A percentile compares a stretch with the other conserved stretches of the same genome.
Conservation (phyloP, 345 rosid genomes). For the Limnanthes douglasii region DNA sequence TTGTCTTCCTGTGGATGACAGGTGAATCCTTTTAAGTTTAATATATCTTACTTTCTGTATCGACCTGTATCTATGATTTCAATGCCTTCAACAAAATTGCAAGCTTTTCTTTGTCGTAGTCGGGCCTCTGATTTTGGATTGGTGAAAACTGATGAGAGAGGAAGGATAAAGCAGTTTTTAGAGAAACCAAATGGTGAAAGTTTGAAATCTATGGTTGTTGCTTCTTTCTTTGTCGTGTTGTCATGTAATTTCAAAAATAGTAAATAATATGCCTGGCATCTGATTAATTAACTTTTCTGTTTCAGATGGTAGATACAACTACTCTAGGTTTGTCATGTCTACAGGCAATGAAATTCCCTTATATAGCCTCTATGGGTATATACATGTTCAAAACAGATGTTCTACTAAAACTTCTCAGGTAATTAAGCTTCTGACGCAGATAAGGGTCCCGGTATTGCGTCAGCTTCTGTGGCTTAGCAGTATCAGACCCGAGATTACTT, state of each 20-base stretch:
- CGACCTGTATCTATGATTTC: neutral
- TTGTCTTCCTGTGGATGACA: slow-evolving; percentile 44
- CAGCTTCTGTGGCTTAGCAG: neutral
- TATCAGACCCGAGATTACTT: neutral
- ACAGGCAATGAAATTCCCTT: slow-evolving; percentile 41
- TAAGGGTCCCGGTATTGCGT: neutral
- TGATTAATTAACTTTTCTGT: slow-evolving; percentile 3
- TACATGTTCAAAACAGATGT: slow-evolving; percentile 68
- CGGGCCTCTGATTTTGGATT: slow-evolving; percentile 71
- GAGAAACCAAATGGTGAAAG: slow-evolving; percentile 63
- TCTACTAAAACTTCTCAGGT: slow-evolving; percentile 50
- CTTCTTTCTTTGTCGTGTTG: neutral
- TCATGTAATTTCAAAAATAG: neutral
- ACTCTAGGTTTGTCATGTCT: slow-evolving; percentile 38
- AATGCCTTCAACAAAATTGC: neutral
- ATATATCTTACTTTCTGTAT: neutral
- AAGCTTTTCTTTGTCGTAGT: slow-evolving; percentile 17
- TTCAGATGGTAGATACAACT: slow-evolving; percentile 55
- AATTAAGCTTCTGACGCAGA: neutral
- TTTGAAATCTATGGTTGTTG: slow-evolving; percentile 59
- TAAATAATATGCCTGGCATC: neutral
- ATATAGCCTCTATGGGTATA: slow-evolving; percentile 87
- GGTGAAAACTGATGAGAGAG: slow-evolving; percentile 58
- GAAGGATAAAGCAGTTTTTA: slow-evolving; percentile 40
- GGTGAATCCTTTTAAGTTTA: slow-evolving; percentile 13